Base-by-base conservation (phyloP, 2,329 filamentous ascomycete genomes). In the Diaporthe velutina region DNA sequence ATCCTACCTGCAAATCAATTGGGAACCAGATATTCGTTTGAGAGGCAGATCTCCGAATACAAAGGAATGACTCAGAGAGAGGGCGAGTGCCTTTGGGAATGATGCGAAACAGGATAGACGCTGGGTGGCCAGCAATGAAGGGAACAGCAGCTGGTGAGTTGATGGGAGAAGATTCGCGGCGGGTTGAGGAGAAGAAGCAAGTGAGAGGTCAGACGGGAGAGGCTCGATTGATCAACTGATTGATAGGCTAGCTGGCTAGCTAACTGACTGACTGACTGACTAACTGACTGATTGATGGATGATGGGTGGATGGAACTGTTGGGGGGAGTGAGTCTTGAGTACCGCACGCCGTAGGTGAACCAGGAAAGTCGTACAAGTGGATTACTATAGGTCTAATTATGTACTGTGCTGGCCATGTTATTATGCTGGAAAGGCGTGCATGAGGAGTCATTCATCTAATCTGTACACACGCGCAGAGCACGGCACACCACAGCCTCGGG, bases 41-140 rank as follows among this genome's bases (percentile, higher is more conserved):
- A 35, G n/a, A 52, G 58, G 48, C 19, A 35, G 42, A 60, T 77
- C 73, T 79, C 78, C 77, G 79, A 80, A 77, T 75, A 79, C 80
- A 79, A 80, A 52, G 77, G 73, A 81, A 81, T 81, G 80, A 81
- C 79, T 81, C 79, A 80, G 64, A 68, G 79, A 52, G 57, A 33
- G 54, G 58, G 67, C 64, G 61, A 73, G 45, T 72, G 60, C 68
- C 58, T 57, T 73, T 70, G 71, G 45, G 58, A 74, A 35, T 76
- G 71, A 61, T 48, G 35, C 25, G 54, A 17, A 48, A 17, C 42
- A 25, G 38, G 55, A 38, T 15, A 61, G 40, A 52, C 54, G 50
- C 66, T 35, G 60, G 33, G 52, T 57, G 54, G 33, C 50, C 48
- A 42, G 67, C 28, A 58, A 42, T 50, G 45, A 38, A 33, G 45